Base-by-base conservation (phyloP, 2,329 filamentous ascomycete species). In the Colletotrichum sp. region DNA sequence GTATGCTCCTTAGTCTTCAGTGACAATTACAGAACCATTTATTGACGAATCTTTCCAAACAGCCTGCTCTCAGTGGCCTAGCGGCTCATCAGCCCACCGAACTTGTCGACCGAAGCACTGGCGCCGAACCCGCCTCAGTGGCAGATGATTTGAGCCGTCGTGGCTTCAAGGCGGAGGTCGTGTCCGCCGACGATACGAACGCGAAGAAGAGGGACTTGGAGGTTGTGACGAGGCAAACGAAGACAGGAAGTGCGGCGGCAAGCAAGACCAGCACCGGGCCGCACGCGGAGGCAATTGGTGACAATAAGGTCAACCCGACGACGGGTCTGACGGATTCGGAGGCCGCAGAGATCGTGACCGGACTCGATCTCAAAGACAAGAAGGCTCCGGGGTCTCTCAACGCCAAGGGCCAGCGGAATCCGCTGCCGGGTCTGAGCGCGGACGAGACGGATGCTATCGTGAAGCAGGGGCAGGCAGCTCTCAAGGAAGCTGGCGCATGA, bases 391-490 rank as follows among this genome's bases (percentile, higher is more conserved):
- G 73, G 8, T 73, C 73, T 9, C 32, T 76, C 26, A 59, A 73
- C 24, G 32, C 70, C n/a, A 73, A 76, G n/a, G 73, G 73, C 10
- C 57, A 73, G 57, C 57, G 73, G 26, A 76, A 69, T 24, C 73
- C 73, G 26, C 28, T 76, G 44, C 73, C 73, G 7, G 73, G 73
- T 9, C 26, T 76, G 57, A 76, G 5, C 28, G 70, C 64, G 10
- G 73, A 76, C 4, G 71, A 73, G 73, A 76, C 73, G 64, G 73
- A 76, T 21, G 70, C 70, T 24, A 76, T 76, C 34, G 71, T 76
- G 34, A 76, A 76, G 34, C 73, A 76, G 64, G 73, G 73, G 7
- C 73, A 73, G 44, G 57, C 73, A 30, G 73, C 73, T 44, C 73
- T 76, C 32, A 73, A 76, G 73, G 73, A 76, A 21, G 73, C 73